A percentile compares a stretch with the other conserved stretches of the same genome.
Conservation (phyloP, 1,139 yeast species). For the Debaryomycetaceae sp. region DNA sequence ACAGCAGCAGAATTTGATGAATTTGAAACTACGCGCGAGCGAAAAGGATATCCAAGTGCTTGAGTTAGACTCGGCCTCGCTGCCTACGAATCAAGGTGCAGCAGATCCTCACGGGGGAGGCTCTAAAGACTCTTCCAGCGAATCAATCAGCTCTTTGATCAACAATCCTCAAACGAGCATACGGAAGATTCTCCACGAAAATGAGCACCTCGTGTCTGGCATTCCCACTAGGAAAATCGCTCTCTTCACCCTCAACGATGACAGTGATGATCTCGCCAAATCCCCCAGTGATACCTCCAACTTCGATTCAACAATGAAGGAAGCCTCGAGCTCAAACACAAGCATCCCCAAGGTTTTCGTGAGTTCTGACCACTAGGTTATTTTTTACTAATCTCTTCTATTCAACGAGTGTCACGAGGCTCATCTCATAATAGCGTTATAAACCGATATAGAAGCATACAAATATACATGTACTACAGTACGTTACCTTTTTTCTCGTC, state of each 20-base stretch:
- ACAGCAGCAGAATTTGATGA: slow-evolving; percentile 36
- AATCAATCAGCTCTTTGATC: slow-evolving; percentile 10
- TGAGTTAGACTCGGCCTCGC: slow-evolving; percentile 3
- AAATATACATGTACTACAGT: too few relatives aligned
- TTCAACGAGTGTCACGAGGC: background rate
- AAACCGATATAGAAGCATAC: background rate
- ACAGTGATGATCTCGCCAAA: background rate
- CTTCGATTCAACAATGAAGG: background rate
- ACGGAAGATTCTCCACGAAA: slow-evolving; percentile 8
- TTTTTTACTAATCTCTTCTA: background rate
- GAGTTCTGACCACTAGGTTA: slow-evolving; percentile 12
- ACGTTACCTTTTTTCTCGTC: too few relatives aligned
- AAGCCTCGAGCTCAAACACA: slow-evolving; percentile 1
- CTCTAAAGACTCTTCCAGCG: slow-evolving; percentile 11
- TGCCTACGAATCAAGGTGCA: slow-evolving; percentile 5
- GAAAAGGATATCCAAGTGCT: slow-evolving; percentile 8
- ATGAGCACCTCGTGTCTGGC: slow-evolving; percentile 5
- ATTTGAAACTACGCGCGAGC: slow-evolving; percentile 18
- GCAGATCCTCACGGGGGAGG: slow-evolving; percentile 2
- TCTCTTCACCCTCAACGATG: slow-evolving; percentile 3
- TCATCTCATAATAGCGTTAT: background rate
- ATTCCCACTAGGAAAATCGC: background rate
- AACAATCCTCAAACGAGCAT: slow-evolving; percentile 9
- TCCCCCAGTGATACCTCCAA: background rate
- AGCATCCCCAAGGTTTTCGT: slow-evolving; percentile 12